Conservation (phyloP, 768 basidiomycete species). For the Tephrocybe rancida region DNA sequence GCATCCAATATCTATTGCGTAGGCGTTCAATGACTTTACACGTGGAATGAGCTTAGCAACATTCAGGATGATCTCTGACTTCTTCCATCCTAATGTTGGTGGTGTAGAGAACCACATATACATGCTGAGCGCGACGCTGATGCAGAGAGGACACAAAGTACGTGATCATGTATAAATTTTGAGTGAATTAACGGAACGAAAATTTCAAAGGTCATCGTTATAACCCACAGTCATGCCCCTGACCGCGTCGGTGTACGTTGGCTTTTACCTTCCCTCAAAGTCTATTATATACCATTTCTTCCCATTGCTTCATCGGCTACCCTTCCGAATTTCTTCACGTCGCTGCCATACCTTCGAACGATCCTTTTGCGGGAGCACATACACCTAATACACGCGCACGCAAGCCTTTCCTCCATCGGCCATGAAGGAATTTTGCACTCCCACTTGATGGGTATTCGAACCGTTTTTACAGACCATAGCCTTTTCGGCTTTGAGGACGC, state of each 20-base stretch:
- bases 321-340: constrained; percentile 91
- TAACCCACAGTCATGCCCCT: constrained; percentile 90
- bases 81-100: constrained; percentile 92
- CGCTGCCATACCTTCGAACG: constrained; percentile 87
- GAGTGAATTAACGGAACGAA: neutral
- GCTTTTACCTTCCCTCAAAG: constrained; percentile 85
- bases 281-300: constrained; percentile 90
- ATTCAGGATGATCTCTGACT: constrained; percentile 91
- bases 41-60: neutral
- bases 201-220: constrained; percentile 76
- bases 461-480: constrained; percentile 96
- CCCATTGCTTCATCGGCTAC: constrained; percentile 93
- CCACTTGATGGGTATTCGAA: constrained; percentile 82
- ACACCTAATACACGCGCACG: constrained; percentile 89
- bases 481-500: constrained; percentile 97
- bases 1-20: constrained; percentile 40
- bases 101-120: constrained; percentile 98
- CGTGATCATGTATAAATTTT: constrained; percentile 9
- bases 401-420: constrained; percentile 84
- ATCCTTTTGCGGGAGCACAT: constrained; percentile 88
- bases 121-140: constrained; percentile 83
- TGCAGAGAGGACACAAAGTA: constrained; percentile 85
- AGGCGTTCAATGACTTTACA: constrained; percentile 12
- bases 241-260: constrained; percentile 89
- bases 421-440: constrained; percentile 93